Base-by-base conservation (phyloP, 1,139 yeast species). In the Pichia sp. region DNA sequence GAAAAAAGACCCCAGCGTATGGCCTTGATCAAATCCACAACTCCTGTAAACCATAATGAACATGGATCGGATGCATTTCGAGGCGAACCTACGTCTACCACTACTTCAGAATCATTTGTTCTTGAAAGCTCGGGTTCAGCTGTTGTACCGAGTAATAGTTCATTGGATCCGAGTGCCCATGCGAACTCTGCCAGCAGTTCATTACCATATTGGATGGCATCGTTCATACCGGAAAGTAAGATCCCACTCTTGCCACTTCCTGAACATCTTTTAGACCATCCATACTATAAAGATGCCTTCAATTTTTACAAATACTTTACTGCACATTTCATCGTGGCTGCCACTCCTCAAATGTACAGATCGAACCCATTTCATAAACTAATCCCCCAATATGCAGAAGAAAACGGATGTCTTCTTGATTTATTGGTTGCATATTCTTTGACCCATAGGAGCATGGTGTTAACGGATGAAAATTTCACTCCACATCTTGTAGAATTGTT, bases 281-380 rank as follows among this genome's bases (percentile, higher is more conserved):
- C 52, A 10, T 57, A 57, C 31, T 57, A 46, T 47, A 51, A 34
- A 38, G 51, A 45, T 40, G 57, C 52, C 1, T 53, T 53, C 45
- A 47, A 55, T 4, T 57, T 57, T 30, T 57, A 30, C 30, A 47
- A 30, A n/a, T 57, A 57, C 45, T 57, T 57, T 19, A 55, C 59
- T 15, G 47, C 57, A 10, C 55, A 53, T 49, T 55, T 48, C 10
- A 38, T 57, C 51, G 59, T 57, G 32, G 52, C 53, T 23, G 51
- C 58, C 16, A 43, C 32, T 6, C 59, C 59, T 7, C 48, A 53
- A 32, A 26, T 55, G 5, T 57, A 55, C 29, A n/a, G 40, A 32
- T 15, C 47, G 3, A 57, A 57, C 45, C 58, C 59, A n/a, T 30
- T 57, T 26, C 45, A 49, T 6, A 54, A 34, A 6, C 8, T 55